Evolutionary conservation across 108 stramenopile genomes (phyloP).

Genomic region (Heterococcus sp.): DNA sequence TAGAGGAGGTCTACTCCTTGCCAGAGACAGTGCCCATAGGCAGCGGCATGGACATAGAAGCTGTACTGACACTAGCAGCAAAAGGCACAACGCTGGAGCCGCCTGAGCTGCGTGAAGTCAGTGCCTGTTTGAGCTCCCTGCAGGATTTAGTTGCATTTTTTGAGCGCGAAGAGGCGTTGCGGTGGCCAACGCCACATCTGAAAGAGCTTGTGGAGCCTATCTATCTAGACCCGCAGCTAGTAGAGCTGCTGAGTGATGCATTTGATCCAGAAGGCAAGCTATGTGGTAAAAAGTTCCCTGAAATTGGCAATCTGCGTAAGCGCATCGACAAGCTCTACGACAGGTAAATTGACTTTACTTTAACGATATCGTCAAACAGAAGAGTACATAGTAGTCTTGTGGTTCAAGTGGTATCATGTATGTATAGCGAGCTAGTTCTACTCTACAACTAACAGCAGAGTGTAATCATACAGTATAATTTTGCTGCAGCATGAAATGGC

Average conservation of each 20-base stretch:
- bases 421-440: too few relatives aligned
- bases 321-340: constrained; percentile 4
- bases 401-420: too few relatives aligned
- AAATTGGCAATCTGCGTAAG: constrained; percentile 37
- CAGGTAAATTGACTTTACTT: background rate
- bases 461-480: too few relatives aligned
- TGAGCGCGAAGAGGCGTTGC: background rate
- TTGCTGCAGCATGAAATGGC: too few relatives aligned
- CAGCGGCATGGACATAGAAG: constrained; percentile 19
- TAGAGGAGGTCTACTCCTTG: background rate
- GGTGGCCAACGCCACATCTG: background rate
- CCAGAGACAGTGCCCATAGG: constrained; percentile 18
- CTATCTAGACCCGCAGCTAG: constrained; percentile 33
- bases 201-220: background rate
- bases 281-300: constrained; percentile 36
- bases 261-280: constrained; percentile 50
- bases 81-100: constrained; percentile 25
- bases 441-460: too few relatives aligned
- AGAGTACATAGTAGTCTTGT: too few relatives aligned
- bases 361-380: too few relatives aligned
- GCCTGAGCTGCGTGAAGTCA: constrained; percentile 31
- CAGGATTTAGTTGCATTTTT: background rate
- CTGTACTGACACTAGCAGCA: constrained; percentile 4
- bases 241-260: constrained; percentile 41
- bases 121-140: background rate